Evolutionary conservation across 176 grass and related monocot genomes (phyloP).

Genomic region (Lolium rigidum): DNA sequence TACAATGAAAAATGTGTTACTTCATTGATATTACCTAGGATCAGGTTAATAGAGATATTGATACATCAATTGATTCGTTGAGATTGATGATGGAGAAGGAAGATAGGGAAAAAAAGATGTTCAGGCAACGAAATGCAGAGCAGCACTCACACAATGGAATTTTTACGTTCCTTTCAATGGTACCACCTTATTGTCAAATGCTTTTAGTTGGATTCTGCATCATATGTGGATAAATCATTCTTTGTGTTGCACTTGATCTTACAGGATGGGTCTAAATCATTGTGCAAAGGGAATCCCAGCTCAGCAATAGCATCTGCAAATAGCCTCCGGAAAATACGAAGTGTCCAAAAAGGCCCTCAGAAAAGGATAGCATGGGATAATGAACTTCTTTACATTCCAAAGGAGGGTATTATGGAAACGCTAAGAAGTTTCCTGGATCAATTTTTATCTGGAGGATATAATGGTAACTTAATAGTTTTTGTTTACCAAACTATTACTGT

Average conservation of each 20-base stretch:
- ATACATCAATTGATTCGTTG: constrained; percentile 67
- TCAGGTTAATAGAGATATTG: constrained; percentile 54
- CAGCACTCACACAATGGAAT: constrained; percentile 60
- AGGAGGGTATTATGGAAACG: constrained; percentile 63
- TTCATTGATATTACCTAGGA: constrained; percentile 38
- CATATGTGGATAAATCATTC: constrained; percentile 24
- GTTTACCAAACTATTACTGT: constrained; percentile 21
- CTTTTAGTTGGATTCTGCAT: constrained; percentile 28
- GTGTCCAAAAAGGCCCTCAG: constrained; percentile 75
- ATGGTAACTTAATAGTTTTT: constrained; percentile 58
- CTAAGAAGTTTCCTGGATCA: constrained; percentile 76
- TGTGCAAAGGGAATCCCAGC: constrained; percentile 80
- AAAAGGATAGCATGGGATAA: constrained; percentile 94
- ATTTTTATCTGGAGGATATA: constrained; percentile 95
- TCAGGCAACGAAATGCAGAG: constrained; percentile 53
- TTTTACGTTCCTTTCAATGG: constrained; percentile 68
- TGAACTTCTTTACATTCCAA: constrained; percentile 60
- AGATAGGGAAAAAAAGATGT: constrained; percentile 53
- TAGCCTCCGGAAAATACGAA: constrained; percentile 68
- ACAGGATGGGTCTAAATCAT: constrained; percentile 91
- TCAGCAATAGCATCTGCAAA: constrained; percentile 56
- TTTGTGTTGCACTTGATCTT: constrained; percentile 38
- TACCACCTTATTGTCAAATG: constrained; percentile 42
- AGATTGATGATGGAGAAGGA: constrained; percentile 75
- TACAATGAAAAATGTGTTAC: constrained; percentile 27